These are phyloP conservation scores for Aureobasidium leucospermi DNA, from an alignment of 2,329 filamentous ascomycete species.

Conservation along the genomic window DNA sequence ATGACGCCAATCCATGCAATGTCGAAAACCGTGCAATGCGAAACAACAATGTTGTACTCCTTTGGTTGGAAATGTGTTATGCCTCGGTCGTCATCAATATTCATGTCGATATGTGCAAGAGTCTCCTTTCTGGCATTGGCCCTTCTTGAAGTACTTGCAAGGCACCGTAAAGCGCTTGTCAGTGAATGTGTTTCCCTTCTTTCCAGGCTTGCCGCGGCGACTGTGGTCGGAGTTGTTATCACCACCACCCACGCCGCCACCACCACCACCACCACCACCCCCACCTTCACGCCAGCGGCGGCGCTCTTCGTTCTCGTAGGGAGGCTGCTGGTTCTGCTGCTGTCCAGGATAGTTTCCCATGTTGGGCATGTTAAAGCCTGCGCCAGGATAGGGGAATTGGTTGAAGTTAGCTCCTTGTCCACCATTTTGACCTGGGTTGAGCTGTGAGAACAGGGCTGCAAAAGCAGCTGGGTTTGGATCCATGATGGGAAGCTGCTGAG, in stretches of 20 bases:
- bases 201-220: constrained; percentile 15
- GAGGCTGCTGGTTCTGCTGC: constrained; percentile 19
- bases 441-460: constrained; percentile 16
- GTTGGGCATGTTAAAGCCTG: constrained; percentile 6
- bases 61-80: neutral
- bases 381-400: constrained; percentile 6
- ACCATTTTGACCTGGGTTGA: constrained; percentile 9
- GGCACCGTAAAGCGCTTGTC: constrained; percentile 28
- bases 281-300: constrained; percentile 30
- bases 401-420: constrained; percentile 16
- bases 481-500: constrained; percentile 13
- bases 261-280: constrained; percentile 13
- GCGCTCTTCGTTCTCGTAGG: constrained; percentile 26
- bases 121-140: constrained; percentile 47
- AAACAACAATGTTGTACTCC: neutral
- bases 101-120: constrained; percentile 34
- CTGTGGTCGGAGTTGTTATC: constrained; percentile 15
- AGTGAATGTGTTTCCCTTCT: constrained; percentile 16
- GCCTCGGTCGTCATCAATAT: constrained; percentile 1
- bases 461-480: constrained; percentile 4
- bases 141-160: constrained; percentile 48
- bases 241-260: constrained; percentile 17
- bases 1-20: constrained; percentile 9
- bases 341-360: constrained; percentile 4
- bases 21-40: neutral